These are phyloP conservation scores for Fusarium euwallaceae DNA, from an alignment of 2,329 filamentous ascomycete species.

Conservation along the genomic window DNA sequence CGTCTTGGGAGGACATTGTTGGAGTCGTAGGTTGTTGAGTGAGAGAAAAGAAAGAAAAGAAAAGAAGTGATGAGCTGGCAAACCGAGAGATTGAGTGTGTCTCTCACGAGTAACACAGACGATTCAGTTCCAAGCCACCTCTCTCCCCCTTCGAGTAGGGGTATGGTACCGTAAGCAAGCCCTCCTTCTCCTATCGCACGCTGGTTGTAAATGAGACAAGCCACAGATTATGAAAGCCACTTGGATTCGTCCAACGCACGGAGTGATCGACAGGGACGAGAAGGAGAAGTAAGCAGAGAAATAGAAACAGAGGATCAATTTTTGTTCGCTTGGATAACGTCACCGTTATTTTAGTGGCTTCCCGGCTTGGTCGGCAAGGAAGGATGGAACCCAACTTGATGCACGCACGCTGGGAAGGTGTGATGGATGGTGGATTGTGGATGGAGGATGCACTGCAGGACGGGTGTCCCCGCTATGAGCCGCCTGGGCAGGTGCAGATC, in stretches of 20 bases:
- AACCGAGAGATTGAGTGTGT: background rate
- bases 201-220: background rate
- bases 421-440: background rate
- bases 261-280: slow-evolving; percentile 3
- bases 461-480: slow-evolving; percentile 1
- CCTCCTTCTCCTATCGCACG: slow-evolving; percentile 1
- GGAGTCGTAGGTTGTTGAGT: background rate
- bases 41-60: background rate
- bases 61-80: background rate
- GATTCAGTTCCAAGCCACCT: slow-evolving; percentile 4
- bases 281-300: background rate
- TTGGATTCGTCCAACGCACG: background rate
- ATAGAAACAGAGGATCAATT: background rate
- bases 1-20: slow-evolving; percentile 22
- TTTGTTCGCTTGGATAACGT: slow-evolving; percentile 2
- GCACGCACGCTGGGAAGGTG: background rate
- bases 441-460: background rate
- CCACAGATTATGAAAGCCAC: background rate
- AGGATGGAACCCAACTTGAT: background rate
- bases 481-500: background rate
- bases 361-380: background rate
- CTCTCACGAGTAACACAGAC: slow-evolving; percentile 4
- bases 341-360: background rate
- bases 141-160: background rate
- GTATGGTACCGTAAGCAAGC: background rate